phyloP scores from a whole-genome alignment of 129 eudicot genomes.

The Apium graveolens region DNA sequence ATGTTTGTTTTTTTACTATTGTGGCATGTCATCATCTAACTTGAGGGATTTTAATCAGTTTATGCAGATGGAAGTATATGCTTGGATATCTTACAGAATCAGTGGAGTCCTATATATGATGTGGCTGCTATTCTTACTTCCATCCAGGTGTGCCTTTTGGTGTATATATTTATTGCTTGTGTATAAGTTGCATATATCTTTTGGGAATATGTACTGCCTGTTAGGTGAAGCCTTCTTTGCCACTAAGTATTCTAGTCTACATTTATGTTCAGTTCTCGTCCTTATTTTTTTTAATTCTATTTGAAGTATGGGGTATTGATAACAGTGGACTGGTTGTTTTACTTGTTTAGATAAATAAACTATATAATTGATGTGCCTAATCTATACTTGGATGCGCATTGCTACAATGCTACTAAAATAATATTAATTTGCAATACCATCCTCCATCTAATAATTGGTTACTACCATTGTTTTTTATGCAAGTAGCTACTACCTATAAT shows the following conservation, averaged over 20 bases:
- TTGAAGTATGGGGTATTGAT: not conserved
- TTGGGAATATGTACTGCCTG: not conserved
- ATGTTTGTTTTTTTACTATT: not conserved
- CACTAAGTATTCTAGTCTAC: not conserved
- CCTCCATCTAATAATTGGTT: not conserved
- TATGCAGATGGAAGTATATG: conserved; percentile 59
- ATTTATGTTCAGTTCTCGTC: not conserved
- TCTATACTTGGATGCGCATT: not conserved
- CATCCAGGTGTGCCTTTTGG: conserved; percentile 35
- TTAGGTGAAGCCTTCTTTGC: not conserved
- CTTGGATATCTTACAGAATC: conserved; percentile 50
- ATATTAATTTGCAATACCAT: not conserved
- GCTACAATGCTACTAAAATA: not conserved
- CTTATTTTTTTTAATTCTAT: not conserved
- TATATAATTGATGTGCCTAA: not conserved
- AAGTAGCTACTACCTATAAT: not conserved
- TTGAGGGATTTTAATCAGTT: conserved; percentile 20
- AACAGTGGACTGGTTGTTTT: not conserved
- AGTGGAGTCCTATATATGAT: conserved; percentile 57
- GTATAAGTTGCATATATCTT: not conserved
- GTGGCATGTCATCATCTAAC: not conserved
- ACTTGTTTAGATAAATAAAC: not conserved
- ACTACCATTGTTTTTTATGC: not conserved
- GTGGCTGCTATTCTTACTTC: conserved; percentile 55
- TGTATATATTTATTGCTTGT: not conserved